Conservation (phyloP, 352 stramenopile genomes). For the Pythium periplocum region DNA sequence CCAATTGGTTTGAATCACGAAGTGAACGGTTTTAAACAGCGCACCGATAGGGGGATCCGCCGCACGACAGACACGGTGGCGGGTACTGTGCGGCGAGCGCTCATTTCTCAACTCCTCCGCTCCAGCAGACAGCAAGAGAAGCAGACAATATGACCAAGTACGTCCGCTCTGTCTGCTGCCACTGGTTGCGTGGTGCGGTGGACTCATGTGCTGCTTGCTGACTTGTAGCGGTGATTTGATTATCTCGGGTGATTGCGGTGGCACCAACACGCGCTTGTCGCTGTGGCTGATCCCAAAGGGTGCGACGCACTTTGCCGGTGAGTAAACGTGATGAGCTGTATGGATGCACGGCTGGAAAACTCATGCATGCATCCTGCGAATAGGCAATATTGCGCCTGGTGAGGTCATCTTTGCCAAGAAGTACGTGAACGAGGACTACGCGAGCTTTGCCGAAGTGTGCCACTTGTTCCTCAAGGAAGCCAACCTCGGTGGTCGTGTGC, state of each 20-base stretch:
- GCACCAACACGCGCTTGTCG: conserved; percentile 95
- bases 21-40: too few relatives aligned
- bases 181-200: neutral
- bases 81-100: neutral
- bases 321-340: neutral
- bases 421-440: conserved; percentile 81
- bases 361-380: neutral
- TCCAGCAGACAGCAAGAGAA: too few relatives aligned
- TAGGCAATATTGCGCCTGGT: conserved; percentile 66
- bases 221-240: conserved; percentile 48
- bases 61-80: too few relatives aligned
- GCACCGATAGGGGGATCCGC: too few relatives aligned
- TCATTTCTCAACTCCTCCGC: conserved; percentile 6
- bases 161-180: neutral
- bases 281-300: conserved; percentile 76
- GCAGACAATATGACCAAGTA: conserved; percentile 11
- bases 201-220: neutral
- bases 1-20: too few relatives aligned
- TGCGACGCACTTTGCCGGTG: conserved; percentile 50
- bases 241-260: conserved; percentile 93
- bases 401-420: conserved; percentile 84
- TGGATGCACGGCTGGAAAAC: too few relatives aligned
- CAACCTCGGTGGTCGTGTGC: conserved; percentile 60
- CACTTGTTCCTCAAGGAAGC: conserved; percentile 92
- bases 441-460: conserved; percentile 85